Evolutionary conservation across 768 basidiomycete species (phyloP).

Genomic region (Tricholomella constricta): DNA sequence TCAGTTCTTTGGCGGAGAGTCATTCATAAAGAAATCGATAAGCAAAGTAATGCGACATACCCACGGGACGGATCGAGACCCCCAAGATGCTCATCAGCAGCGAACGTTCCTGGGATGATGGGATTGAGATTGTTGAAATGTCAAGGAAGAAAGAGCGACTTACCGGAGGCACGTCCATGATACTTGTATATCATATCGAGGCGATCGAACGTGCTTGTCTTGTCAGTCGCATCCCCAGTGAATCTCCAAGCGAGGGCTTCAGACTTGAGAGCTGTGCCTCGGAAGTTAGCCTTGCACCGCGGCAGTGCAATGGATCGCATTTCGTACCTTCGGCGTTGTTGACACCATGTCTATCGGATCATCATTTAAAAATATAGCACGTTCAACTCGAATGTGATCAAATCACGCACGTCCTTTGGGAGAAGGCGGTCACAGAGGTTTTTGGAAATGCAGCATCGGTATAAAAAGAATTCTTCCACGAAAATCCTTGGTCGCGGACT

Average conservation of each 20-base stretch:
- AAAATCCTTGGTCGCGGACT: slow-evolving; percentile 38
- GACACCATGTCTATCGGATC: slow-evolving; percentile 39
- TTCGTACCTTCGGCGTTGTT: slow-evolving; percentile 39
- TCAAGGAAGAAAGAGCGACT: not conserved
- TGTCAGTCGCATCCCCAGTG: slow-evolving; percentile 40
- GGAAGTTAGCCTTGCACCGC: not conserved
- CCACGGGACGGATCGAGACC: slow-evolving; percentile 45
- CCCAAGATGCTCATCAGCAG: slow-evolving; percentile 43
- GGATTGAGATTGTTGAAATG: not conserved
- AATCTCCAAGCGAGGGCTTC: slow-evolving; percentile 45
- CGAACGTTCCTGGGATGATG: slow-evolving; percentile 34
- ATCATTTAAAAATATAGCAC: too few species aligned
- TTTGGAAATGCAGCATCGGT: slow-evolving; percentile 38
- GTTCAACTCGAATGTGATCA: not conserved
- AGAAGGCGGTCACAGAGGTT: slow-evolving; percentile 28
- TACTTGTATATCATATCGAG: slow-evolving; percentile 40
- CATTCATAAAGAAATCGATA: not conserved
- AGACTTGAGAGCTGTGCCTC: slow-evolving; percentile 36
- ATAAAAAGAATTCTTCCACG: slow-evolving; percentile 46
- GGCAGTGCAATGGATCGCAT: not conserved
- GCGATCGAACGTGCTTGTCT: slow-evolving; percentile 39
- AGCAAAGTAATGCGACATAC: slow-evolving; percentile 18
- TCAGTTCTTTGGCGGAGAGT: slow-evolving; percentile 20
- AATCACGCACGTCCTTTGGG: slow-evolving; percentile 29
- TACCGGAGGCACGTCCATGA: slow-evolving; percentile 41